Evolutionary conservation across 73 alveolate species (phyloP), one percentile per base, ranked within the genome.

Genomic region (Paramecium sonneborni): DNA sequence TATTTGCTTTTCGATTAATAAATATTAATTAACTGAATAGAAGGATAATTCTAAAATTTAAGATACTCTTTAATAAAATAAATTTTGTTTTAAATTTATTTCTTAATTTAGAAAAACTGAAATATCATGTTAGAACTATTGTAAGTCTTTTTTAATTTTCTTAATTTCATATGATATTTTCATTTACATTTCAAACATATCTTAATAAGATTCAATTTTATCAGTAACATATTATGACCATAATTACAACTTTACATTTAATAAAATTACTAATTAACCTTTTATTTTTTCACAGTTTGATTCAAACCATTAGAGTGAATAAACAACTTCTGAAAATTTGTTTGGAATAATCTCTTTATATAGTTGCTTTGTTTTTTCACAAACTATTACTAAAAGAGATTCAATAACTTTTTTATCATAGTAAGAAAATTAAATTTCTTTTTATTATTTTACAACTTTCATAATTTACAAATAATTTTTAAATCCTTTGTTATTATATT

Each of bases 401-500:
- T 62, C 2, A 32, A 62, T 62, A n/a, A 62, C 24, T 62, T 0
- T 30, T 26, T 62, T 26, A 62, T 62, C 84, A 32, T 62, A 62
- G 12, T 14, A 32, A 26, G 84, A 30, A 5, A 62, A 26, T 6
- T 10, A 21, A 15, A 62, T 26, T 5, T 62, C 68, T 52, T 52
- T n/a, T 9, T 52, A 32, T 30, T 32, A 32, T 11, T 62, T 62
- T 32, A 62, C 44, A 1, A 62, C 46, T 62, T 62, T 62, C 84
- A 62, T 62, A 32, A 62, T 62, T 21, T 62, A 14, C 26, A 62
- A 32, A 4, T 62, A 62, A 30, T 62, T 62, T 62, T 32, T 26
- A 62, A 62, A 62, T 62, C 84, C 84, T 30, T 62, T 62, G 30
- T 62, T 62, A 62, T 62, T 62, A 62, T 62, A 23, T 62, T 62